These are phyloP conservation scores for Botrytis byssoidea DNA, from an alignment of 2,329 filamentous ascomycete genomes.

Conservation along the genomic window DNA sequence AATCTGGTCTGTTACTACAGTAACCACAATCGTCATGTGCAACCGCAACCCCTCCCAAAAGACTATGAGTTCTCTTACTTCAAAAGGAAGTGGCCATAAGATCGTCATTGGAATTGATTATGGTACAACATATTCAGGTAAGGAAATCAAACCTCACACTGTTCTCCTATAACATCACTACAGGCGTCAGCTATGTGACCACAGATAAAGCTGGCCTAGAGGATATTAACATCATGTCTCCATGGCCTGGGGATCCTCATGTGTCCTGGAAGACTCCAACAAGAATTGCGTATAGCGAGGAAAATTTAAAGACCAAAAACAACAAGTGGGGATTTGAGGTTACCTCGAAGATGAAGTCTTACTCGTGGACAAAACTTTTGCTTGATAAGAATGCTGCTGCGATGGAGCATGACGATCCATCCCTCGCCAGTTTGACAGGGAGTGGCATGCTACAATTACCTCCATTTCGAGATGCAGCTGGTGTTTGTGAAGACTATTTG, in stretches of 20 bases:
- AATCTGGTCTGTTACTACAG: too few species aligned
- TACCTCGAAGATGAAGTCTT: conserved; percentile 26
- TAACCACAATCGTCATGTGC: too few species aligned
- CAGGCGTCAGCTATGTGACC: conserved; percentile 26
- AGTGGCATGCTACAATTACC: conserved; percentile 26
- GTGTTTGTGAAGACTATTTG: conserved; percentile 32
- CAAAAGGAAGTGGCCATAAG: conserved; percentile 22
- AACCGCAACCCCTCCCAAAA: too few species aligned
- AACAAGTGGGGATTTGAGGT: conserved; percentile 35
- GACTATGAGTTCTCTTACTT: too few species aligned
- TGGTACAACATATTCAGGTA: conserved; percentile 34
- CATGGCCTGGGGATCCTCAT: conserved; percentile 28
- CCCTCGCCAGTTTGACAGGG: conserved; percentile 20
- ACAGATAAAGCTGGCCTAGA: conserved; percentile 25
- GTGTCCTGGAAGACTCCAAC: conserved; percentile 28
- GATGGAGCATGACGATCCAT: conserved; percentile 26
- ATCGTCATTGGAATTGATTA: conserved; percentile 35
- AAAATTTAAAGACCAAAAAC: conserved; percentile 22
- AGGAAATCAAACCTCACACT: not conserved
- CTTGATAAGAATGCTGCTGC: conserved; percentile 29
- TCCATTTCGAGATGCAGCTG: conserved; percentile 23
- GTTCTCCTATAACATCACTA: not conserved
- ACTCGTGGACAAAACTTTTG: conserved; percentile 35
- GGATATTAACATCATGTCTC: conserved; percentile 27
- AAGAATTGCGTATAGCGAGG: conserved; percentile 28